Percentiles rank a stretch among this genome's conserved stretches.
Evolutionary conservation across 768 basidiomycete genomes (phyloP).

Genomic region (Termitomyces sp.): DNA sequence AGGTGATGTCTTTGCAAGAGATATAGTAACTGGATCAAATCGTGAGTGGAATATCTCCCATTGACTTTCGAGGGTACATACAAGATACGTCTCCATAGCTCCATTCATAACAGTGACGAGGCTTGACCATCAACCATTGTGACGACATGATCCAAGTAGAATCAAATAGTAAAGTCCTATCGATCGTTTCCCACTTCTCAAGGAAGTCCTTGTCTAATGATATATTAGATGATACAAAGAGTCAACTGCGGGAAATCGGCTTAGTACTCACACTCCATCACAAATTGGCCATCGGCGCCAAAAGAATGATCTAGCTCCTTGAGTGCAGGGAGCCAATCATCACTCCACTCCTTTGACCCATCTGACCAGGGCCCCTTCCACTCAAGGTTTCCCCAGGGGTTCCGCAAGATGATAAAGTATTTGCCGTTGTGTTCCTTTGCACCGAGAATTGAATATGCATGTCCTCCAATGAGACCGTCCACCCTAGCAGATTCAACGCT

Average conservation of each 20-base stretch:
- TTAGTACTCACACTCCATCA: slow-evolving; percentile 42
- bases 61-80: slow-evolving; percentile 13
- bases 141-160: slow-evolving; percentile 31
- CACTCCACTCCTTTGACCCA: slow-evolving; percentile 51
- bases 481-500: slow-evolving; percentile 16
- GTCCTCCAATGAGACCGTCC: slow-evolving; percentile 32
- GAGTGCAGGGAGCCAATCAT: slow-evolving; percentile 40
- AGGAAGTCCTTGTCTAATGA: slow-evolving; percentile 29
- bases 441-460: slow-evolving; percentile 46
- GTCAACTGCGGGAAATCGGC: not conserved
- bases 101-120: slow-evolving; percentile 22
- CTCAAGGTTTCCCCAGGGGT: slow-evolving; percentile 46
- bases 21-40: slow-evolving; percentile 33
- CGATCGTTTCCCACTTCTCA: slow-evolving; percentile 30
- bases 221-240: too few species aligned
- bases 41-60: not conserved
- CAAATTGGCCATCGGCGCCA: slow-evolving; percentile 46
- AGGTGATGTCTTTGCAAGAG: slow-evolving; percentile 27
- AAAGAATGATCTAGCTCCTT: slow-evolving; percentile 38
- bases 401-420: slow-evolving; percentile 44
- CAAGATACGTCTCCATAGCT: slow-evolving; percentile 44
- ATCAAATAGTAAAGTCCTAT: slow-evolving; percentile 32
- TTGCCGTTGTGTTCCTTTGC: slow-evolving; percentile 41
- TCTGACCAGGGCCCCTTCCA: slow-evolving; percentile 52
- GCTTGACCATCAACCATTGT: slow-evolving; percentile 25